A percentile compares a stretch with the other conserved stretches of the same genome.
phyloP scores from a whole-genome alignment of 2,329 filamentous ascomycete species.

The Aspergillus fructus region DNA sequence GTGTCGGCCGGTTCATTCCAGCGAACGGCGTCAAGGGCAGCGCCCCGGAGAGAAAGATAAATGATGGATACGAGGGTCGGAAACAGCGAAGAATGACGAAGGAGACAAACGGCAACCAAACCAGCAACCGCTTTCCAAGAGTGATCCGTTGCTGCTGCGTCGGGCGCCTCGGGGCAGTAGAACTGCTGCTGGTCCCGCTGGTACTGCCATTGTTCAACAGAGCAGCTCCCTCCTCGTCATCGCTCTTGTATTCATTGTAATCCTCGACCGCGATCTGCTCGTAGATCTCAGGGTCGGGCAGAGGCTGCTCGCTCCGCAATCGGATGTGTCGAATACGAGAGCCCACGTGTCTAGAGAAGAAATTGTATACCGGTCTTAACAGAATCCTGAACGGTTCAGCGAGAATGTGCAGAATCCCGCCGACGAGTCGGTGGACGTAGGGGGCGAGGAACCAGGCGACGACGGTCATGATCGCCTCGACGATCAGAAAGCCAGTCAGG shows the following conservation, averaged over 20 bases:
- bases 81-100: constrained; percentile 26
- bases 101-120: constrained; percentile 22
- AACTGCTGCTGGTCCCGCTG: no score
- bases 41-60: constrained; percentile 27
- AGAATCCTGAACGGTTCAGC: constrained; percentile 22
- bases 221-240: constrained; percentile 22
- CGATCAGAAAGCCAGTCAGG: constrained; percentile 33
- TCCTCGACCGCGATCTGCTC: constrained; percentile 27
- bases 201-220: constrained; percentile 11
- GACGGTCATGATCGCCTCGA: constrained; percentile 27
- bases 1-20: constrained; percentile 19
- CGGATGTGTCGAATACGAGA: constrained; percentile 7
- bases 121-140: constrained; percentile 15
- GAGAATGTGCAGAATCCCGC: constrained; percentile 27
- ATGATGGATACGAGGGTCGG: constrained; percentile 28
- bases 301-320: constrained; percentile 6
- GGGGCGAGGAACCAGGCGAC: constrained; percentile 26
- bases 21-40: constrained; percentile 24
- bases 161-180: neutral
- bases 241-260: constrained; percentile 23
- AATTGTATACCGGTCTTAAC: constrained; percentile 1
- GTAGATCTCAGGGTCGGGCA: constrained; percentile 23
- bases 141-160: constrained; percentile 12
- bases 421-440: constrained; percentile 24
- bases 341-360: constrained; percentile 2